Evolutionary conservation across 208 protist genomes (phyloP).

Genomic region (Histomonas meleagridis): DNA sequence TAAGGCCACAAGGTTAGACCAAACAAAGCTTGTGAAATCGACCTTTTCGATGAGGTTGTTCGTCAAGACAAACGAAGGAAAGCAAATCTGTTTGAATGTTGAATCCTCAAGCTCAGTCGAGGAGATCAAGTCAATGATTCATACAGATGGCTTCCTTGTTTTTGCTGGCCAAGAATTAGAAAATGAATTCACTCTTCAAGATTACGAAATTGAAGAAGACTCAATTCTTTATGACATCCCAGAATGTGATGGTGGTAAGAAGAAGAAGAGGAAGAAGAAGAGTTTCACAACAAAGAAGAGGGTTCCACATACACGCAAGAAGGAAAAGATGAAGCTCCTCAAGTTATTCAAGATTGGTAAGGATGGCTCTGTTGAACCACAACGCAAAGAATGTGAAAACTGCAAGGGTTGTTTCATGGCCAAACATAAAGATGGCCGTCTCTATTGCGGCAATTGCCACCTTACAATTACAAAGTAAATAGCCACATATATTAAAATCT

Average conservation of each 20-base stretch:
- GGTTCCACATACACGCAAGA: conserved; percentile 88
- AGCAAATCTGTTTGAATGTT: conserved; percentile 74
- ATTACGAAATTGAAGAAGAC: conserved; percentile 81
- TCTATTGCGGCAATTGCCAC: conserved; percentile 98
- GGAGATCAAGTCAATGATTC: conserved; percentile 73
- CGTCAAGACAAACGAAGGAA: conserved; percentile 73
- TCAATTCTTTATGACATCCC: conserved; percentile 73
- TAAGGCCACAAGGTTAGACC: too few relatives aligned
- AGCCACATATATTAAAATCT: too few relatives aligned
- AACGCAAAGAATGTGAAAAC: conserved; percentile 85
- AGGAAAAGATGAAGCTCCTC: conserved; percentile 92
- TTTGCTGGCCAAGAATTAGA: conserved; percentile 78
- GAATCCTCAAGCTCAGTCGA: conserved; percentile 75
- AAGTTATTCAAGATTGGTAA: conserved; percentile 97
- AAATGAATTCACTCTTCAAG: conserved; percentile 65
- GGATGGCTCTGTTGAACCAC: conserved; percentile 80
- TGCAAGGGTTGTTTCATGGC: conserved; percentile 95
- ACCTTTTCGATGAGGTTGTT: conserved; percentile 66
- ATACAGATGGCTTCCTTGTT: conserved; percentile 74
- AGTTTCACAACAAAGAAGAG: conserved; percentile 96
- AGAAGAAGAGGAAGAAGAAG: conserved; percentile 98
- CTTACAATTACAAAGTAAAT: conserved; percentile 61
- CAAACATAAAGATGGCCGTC: conserved; percentile 79
- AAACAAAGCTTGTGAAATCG: too few relatives aligned
- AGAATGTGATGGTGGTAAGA: conserved; percentile 75